Evolutionary conservation across 192 early-diverging fungal genomes (phyloP).

Genomic region (Pilaira anomala): DNA sequence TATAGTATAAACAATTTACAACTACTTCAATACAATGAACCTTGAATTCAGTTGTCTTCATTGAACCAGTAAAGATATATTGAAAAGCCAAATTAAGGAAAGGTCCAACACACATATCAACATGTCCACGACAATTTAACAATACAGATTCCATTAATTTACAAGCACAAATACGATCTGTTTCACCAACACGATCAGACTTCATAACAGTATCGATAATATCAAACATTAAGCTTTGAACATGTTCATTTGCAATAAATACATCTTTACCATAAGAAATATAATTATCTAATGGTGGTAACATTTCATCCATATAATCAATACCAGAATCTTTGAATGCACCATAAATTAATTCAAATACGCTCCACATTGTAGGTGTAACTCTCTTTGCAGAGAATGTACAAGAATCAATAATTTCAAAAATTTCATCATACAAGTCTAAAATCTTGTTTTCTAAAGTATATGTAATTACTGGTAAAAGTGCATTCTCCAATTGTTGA

Average conservation of each 20-base stretch:
- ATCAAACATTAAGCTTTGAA: constrained; percentile 75
- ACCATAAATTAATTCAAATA: constrained; percentile 74
- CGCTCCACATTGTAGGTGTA: constrained; percentile 79
- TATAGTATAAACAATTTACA: constrained; percentile 87
- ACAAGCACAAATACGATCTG: constrained; percentile 78
- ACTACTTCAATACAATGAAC: constrained; percentile 78
- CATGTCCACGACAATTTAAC: constrained; percentile 76
- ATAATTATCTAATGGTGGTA: constrained; percentile 89
- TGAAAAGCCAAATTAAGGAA: constrained; percentile 67
- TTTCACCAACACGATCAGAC: constrained; percentile 70
- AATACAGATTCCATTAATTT: constrained; percentile 85
- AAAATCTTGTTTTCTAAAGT: constrained; percentile 74
- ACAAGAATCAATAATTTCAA: constrained; percentile 86
- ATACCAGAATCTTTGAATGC: constrained; percentile 78
- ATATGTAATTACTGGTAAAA: constrained; percentile 75
- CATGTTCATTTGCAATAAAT: constrained; percentile 62
- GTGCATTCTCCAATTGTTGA: constrained; percentile 70
- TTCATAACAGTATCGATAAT: constrained; percentile 84
- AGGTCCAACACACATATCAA: constrained; percentile 74
- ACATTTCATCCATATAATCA: constrained; percentile 88
- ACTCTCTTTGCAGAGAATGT: constrained; percentile 82
- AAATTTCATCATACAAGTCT: constrained; percentile 83
- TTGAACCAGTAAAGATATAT: constrained; percentile 59
- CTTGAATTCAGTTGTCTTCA: constrained; percentile 65
- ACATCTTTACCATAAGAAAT: constrained; percentile 82